Percentiles rank a stretch among this genome's conserved stretches.
phyloP scores from a whole-genome alignment of 129 eudicot genomes.

The Arctium lappa region DNA sequence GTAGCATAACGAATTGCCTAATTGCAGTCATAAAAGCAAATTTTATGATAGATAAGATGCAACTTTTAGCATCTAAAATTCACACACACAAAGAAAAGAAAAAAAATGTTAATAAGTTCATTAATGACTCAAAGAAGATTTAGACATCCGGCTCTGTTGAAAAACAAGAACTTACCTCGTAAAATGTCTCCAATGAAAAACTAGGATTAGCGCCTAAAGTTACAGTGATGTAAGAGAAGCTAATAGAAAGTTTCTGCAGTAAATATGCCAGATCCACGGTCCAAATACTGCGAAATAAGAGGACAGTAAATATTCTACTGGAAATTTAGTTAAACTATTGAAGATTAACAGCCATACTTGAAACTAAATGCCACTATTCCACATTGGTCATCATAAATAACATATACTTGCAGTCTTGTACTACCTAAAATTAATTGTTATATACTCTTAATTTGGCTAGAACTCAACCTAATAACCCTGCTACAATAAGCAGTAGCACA shows the following conservation, averaged over 20 bases:
- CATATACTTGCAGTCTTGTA: not conserved
- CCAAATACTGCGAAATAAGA: conserved; percentile 75
- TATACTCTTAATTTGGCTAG: not conserved
- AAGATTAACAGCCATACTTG: not conserved
- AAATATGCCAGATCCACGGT: conserved; percentile 95
- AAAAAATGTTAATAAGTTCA: not conserved
- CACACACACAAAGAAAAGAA: not conserved
- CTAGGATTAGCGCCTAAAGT: conserved; percentile 89
- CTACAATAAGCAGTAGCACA: not conserved
- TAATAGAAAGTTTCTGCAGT: conserved; percentile 70
- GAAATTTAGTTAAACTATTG: not conserved
- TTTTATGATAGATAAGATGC: not conserved
- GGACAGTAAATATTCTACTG: not conserved
- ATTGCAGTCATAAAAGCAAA: not conserved
- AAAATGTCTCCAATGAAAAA: conserved; percentile 76
- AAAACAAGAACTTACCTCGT: conserved; percentile 54
- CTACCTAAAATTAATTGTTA: not conserved
- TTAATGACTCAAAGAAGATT: not conserved
- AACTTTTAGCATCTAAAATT: not conserved
- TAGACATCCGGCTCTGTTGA: not conserved
- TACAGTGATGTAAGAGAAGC: conserved; percentile 79
- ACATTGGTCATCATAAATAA: not conserved
- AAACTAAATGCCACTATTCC: not conserved
- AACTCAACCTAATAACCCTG: not conserved
- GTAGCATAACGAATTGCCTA: not conserved